Base-by-base conservation (phyloP, 306 rosid genomes). In the Malus sieversii region DNA sequence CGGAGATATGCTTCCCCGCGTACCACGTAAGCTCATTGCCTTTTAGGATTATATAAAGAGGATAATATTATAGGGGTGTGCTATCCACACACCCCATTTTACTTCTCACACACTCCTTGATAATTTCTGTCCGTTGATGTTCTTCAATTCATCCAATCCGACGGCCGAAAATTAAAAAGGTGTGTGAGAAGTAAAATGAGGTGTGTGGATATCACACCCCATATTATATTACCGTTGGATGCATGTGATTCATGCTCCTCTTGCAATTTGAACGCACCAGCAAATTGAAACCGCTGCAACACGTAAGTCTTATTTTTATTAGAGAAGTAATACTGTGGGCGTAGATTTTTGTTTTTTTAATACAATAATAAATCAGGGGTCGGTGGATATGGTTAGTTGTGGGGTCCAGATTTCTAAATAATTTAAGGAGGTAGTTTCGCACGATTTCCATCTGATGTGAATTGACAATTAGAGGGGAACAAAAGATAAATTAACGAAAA, bases 21-120 rank as follows among this genome's bases (percentile, higher is more conserved):
- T 83, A 76, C 64, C 87, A 80, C 83, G 84, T 73, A 6, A 1
- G 32, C 80, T 6, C 1, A 13, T 27, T 12, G 0, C 32, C 10
- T 25, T 19, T 2, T 63, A 20, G 13, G 51, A 53, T 64, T 32
- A 16, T 32, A 14, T 2, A 23, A 25, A 23, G 4, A 23, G 12
- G 27, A 25, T 61, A 70, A 22, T 52, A 71, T 33, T 72, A 10
- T 72, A 55, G 25, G 25, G 25, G 25, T 23, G 25, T 23, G 25
- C 25, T 23, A 23, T 23, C 25, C 25, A 23, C 25, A 23, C 25
- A 23, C 25, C 25, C 25, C 25, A 23, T 23, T 23, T 23, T 23
- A 23, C 25, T 23, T 23, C 25, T 23, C 25, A 23, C 25, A 23
- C 25, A 23, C 25, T 1, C 25, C 25, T 23, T 23, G 25, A 23